Base-by-base conservation (phyloP, 495 filamentous ascomycete species). In the Penicillium nucicola region DNA sequence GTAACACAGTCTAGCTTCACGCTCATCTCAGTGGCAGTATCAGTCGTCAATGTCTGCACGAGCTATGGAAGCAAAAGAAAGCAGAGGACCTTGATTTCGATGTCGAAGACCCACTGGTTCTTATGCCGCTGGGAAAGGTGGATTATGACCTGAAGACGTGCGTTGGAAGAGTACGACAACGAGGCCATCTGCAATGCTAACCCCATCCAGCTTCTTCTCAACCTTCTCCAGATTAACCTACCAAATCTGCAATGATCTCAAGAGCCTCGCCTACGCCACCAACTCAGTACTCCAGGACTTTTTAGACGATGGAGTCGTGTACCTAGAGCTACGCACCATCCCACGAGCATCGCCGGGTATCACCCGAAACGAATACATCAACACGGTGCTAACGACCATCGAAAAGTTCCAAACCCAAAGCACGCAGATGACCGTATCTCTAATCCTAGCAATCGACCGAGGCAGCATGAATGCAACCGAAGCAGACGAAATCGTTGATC, bases 21-120 rank as follows among this genome's bases (percentile, higher is more conserved):
- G 89, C 89, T 50, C 89, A 93, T 67, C 79, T 95, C 28, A 87
- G 81, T 36, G 89, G 90, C 38, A 90, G 86, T 64, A 91, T 93
- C 67, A 86, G 82, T 62, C 81, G 82, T 12, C 65, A 84, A 69
- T 85, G 80, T 45, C 80, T 93, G 1, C 86, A 92, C 60, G 80
- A 89, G 34, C 80, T 93, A 57, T 95, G 88, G 86, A 42, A 67
- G 33, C 60, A 64, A 39, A 86, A 84, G 65, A 82, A 79, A 41
- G 67, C 66, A 7, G 43, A 50, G 9, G 59, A 82, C 31, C 79
- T 80, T 0, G 52, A 67, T 13, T 65, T 78, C 33, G 18, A 50
- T 4, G 67, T 92, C 1, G 77, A 85, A 42, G 88, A 92, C 65
- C 89, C 89, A 2, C 61, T 87, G 32, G 45, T 82, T 1, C 77